These are phyloP conservation scores for Gossypium trilobum DNA, from an alignment of 441 rosid genomes.

Conservation along the genomic window DNA sequence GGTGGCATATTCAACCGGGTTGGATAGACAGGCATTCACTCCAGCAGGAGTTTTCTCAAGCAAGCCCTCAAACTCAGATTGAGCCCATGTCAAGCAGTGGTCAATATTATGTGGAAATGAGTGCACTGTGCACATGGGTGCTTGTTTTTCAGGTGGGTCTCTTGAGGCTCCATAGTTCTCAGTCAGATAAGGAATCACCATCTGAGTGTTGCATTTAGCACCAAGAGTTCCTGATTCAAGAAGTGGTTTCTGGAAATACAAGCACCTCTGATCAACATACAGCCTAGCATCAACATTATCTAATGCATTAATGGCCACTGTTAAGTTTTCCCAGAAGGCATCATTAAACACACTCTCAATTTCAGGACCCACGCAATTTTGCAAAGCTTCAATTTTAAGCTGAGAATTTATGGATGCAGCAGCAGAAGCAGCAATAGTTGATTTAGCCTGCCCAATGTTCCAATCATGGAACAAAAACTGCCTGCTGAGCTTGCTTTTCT, in stretches of 20 bases:
- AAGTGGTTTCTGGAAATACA: not conserved
- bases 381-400: slow-evolving; percentile 68
- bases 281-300: slow-evolving; percentile 92
- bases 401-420: slow-evolving; percentile 57
- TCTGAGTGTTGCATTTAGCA: slow-evolving; percentile 89
- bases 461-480: slow-evolving; percentile 94
- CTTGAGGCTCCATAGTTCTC: slow-evolving; percentile 95
- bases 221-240: slow-evolving; percentile 36
- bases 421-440: slow-evolving; percentile 85
- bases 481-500: slow-evolving; percentile 91
- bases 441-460: slow-evolving; percentile 98
- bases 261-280: slow-evolving; percentile 83
- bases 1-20: slow-evolving; percentile 54
- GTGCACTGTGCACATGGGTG: slow-evolving; percentile 95
- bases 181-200: slow-evolving; percentile 89
- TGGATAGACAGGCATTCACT: slow-evolving; percentile 71
- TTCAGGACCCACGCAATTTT: slow-evolving; percentile 75
- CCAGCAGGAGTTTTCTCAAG: slow-evolving; percentile 89
- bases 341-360: slow-evolving; percentile 79
- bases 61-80: slow-evolving; percentile 92
- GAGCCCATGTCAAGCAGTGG: slow-evolving; percentile 94
- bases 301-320: slow-evolving; percentile 62
- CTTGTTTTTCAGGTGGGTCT: slow-evolving; percentile 96
- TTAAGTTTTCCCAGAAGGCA: slow-evolving; percentile 73
- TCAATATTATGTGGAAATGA: slow-evolving; percentile 32